These are phyloP conservation scores for Clitocybe nebularis DNA, from an alignment of 1,284 basidiomycete genomes.

Conservation along the genomic window DNA sequence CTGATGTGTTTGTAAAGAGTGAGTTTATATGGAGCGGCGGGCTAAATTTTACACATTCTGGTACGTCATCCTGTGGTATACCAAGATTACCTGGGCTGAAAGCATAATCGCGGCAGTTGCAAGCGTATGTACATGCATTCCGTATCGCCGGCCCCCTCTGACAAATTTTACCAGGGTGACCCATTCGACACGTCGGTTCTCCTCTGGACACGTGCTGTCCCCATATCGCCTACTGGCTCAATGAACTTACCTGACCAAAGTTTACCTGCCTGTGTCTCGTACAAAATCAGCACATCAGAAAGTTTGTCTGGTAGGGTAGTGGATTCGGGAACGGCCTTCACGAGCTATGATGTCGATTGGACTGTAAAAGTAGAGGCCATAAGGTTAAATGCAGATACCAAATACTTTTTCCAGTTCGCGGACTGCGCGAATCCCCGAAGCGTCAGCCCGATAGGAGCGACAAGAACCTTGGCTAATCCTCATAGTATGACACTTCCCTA, in stretches of 20 bases:
- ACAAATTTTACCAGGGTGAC: slow-evolving; percentile 38
- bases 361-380: slow-evolving; percentile 63
- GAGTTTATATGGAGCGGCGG: slow-evolving; percentile 52
- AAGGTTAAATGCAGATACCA: slow-evolving; percentile 47
- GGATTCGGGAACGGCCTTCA: slow-evolving; percentile 51
- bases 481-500: slow-evolving; percentile 33
- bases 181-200: slow-evolving; percentile 58
- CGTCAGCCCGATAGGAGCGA: slow-evolving; percentile 45
- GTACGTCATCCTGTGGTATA: no score
- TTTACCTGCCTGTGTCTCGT: slow-evolving; percentile 57
- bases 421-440: slow-evolving; percentile 50
- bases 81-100: no score
- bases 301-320: slow-evolving; percentile 35
- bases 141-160: slow-evolving; percentile 12
- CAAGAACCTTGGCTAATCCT: slow-evolving; percentile 44
- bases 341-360: slow-evolving; percentile 62
- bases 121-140: slow-evolving; percentile 26
- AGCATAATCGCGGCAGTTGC: no score
- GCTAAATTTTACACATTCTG: slow-evolving; percentile 52
- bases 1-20: slow-evolving; percentile 28
- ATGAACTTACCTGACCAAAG: slow-evolving; percentile 44
- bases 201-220: slow-evolving; percentile 59
- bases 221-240: no score
- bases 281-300: slow-evolving; percentile 39
- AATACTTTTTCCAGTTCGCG: slow-evolving; percentile 59